Percentiles rank a stretch among this genome's conserved stretches.
Evolutionary conservation across 2,329 filamentous ascomycete species (phyloP).

Genomic region (Macrophomina pseudophaseolina): DNA sequence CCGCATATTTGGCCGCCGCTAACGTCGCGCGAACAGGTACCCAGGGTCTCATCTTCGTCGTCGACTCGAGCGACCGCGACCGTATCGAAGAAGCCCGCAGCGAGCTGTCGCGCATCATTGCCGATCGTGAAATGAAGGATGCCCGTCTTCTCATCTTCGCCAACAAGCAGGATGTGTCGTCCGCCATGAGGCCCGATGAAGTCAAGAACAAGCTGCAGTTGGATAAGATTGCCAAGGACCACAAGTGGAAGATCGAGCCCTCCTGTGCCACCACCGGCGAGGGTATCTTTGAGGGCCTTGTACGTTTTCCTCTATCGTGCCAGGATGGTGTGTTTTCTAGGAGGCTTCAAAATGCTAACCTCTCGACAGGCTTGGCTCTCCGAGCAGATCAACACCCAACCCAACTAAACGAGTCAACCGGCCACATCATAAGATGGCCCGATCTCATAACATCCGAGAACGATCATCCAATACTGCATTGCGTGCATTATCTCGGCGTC

Average conservation of each 20-base stretch:
- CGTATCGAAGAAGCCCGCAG: conserved; percentile 96
- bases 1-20: conserved; percentile 9
- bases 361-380: conserved; percentile 23
- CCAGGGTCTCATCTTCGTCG: conserved; percentile 99
- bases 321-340: not conserved
- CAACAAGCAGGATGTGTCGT: conserved; percentile 98
- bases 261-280: conserved; percentile 60
- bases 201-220: conserved; percentile 56
- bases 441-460: conserved; percentile 17
- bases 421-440: not conserved
- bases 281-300: conserved; percentile 58
- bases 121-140: conserved; percentile 98
- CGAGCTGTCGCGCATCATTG: conserved; percentile 97
- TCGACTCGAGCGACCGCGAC: conserved; percentile 98
- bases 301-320: conserved; percentile 32
- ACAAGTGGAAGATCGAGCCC: conserved; percentile 60
- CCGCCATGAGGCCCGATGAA: conserved; percentile 57
- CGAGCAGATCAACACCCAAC: conserved; percentile 27
- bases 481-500: conserved; percentile 23
- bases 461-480: conserved; percentile 6
- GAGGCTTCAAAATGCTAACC: not conserved
- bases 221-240: conserved; percentile 56
- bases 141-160: conserved; percentile 96
- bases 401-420: conserved; percentile 18
- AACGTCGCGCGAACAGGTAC: conserved; percentile 62